Evolutionary conservation across 192 early-diverging fungal genomes (phyloP), one percentile per base, ranked within the genome.

Genomic region (Coemansia sp.): DNA sequence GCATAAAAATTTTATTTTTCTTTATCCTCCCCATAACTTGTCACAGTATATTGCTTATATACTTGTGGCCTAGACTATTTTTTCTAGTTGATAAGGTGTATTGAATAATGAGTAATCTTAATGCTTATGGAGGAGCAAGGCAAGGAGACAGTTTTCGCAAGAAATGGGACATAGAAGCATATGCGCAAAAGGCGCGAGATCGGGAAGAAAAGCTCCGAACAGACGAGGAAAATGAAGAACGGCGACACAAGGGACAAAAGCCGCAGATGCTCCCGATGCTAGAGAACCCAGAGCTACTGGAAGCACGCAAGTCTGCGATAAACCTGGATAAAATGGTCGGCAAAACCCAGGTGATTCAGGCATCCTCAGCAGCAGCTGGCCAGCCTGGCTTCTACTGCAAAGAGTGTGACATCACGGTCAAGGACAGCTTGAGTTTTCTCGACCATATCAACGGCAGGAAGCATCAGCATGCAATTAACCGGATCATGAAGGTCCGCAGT

Each of bases 311-410:
- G 28, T 81, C 83, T 39, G 67, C 81, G 36, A 55, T 96, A 8
- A 81, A 91, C 42, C 72, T 96, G 1, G 85, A 86, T 35, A 70
- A 78, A 7, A 87, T 87, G 56, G 72, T 96, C 7, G 90, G 90
- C 58, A 94, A 91, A 59, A 88, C 85, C 1, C 84, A 89, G 56
- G 83, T 96, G 14, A 89, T 96, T 3, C 81, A 88, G 49, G 71
- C 79, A 6, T 68, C 82, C 0, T 60, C 68, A 4, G 66, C 72
- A 11, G 80, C 78, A 1, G 61, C 82, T 36, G 81, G 82, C 45
- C 88, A 91, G 61, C 90, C 95, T 5, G 96, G 96, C 15, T 98
- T 91, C 66, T 92, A 91, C 57, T 98, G 96, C 72, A 84, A 89
- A 64, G 79, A 82, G 2, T 96, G 96, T 57, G 91, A 96, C 53